These are phyloP conservation scores for Nyctanthes arbortristis DNA, from an alignment of 257 asterid genomes.

Conservation along the genomic window DNA sequence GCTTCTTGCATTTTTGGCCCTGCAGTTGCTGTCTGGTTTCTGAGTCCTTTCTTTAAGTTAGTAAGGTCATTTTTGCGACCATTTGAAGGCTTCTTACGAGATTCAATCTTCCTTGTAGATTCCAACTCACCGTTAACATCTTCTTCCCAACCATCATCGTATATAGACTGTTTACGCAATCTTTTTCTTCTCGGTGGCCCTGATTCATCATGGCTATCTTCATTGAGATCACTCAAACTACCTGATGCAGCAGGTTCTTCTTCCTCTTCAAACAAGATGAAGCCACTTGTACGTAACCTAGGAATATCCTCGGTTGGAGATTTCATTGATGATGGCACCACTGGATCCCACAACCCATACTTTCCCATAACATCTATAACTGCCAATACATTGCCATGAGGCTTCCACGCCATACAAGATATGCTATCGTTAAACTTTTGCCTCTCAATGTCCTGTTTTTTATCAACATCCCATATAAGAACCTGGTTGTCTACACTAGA, in stretches of 20 bases:
- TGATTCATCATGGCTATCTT: slow-evolving; percentile 63
- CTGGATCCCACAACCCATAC: slow-evolving; percentile 90
- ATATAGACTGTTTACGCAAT: slow-evolving; percentile 48
- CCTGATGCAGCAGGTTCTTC: slow-evolving; percentile 72
- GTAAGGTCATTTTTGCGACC: slow-evolving; percentile 40
- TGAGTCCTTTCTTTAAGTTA: slow-evolving; percentile 43
- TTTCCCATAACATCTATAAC: slow-evolving; percentile 83
- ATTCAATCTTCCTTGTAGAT: slow-evolving; percentile 49
- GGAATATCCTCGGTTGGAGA: slow-evolving; percentile 97
- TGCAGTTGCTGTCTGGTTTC: slow-evolving; percentile 36
- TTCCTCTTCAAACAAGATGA: slow-evolving; percentile 71
- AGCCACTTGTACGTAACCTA: slow-evolving; percentile 56
- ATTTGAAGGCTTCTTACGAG: slow-evolving; percentile 54
- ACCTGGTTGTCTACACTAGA: slow-evolving; percentile 86
- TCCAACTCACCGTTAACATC: slow-evolving; percentile 53
- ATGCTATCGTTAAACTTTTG: slow-evolving; percentile 78
- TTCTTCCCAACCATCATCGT: slow-evolving; percentile 63
- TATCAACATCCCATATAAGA: slow-evolving; percentile 89
- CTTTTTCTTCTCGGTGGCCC: slow-evolving; percentile 73
- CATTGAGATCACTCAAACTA: slow-evolving; percentile 75
- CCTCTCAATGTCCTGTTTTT: slow-evolving; percentile 88
- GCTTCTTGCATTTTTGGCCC: slow-evolving; percentile 76
- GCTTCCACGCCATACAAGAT: slow-evolving; percentile 91
- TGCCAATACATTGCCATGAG: slow-evolving; percentile 88
- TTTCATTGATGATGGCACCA: slow-evolving; percentile 85